Conservation (phyloP, 768 basidiomycete species). For the Lactifluus piperatus region DNA sequence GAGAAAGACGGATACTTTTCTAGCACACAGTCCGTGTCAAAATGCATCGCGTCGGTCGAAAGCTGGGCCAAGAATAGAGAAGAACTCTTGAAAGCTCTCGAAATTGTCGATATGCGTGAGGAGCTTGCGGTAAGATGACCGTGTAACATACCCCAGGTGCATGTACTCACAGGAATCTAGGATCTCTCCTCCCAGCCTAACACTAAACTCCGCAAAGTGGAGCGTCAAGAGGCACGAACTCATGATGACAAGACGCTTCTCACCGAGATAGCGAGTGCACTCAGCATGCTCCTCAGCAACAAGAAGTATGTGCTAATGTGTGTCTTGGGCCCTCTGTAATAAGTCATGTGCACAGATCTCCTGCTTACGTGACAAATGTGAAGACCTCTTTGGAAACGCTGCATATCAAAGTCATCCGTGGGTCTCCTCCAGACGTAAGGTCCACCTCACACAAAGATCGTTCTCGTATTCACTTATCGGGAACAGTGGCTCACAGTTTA, state of each 20-base stretch:
- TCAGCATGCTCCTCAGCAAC: not conserved
- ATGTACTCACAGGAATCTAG: not conserved
- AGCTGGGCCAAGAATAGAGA: conserved; percentile 8
- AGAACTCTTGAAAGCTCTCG: not conserved
- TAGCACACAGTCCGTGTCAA: not conserved
- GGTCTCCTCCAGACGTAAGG: not conserved
- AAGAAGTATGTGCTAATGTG: not conserved
- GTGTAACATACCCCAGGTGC: not conserved
- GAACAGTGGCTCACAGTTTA: conserved; percentile 5
- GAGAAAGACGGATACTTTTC: conserved; percentile 11
- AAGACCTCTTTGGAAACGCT: not conserved
- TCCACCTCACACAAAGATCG: not conserved
- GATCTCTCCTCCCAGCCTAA: not conserved
- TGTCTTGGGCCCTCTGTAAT: not conserved
- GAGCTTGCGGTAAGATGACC: not conserved
- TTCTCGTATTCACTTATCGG: not conserved
- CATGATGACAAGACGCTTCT: conserved; percentile 9
- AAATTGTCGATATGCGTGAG: not conserved
- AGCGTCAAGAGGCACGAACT: conserved; percentile 1
- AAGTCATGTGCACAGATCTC: not conserved
- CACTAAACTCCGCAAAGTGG: not conserved
- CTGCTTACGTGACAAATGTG: not conserved
- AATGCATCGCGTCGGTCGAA: not conserved
- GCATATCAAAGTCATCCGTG: not conserved
- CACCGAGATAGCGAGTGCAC: not conserved